These are phyloP conservation scores for Coniochaeta sp. DNA, from an alignment of 2,329 filamentous ascomycete species.

Conservation along the genomic window DNA sequence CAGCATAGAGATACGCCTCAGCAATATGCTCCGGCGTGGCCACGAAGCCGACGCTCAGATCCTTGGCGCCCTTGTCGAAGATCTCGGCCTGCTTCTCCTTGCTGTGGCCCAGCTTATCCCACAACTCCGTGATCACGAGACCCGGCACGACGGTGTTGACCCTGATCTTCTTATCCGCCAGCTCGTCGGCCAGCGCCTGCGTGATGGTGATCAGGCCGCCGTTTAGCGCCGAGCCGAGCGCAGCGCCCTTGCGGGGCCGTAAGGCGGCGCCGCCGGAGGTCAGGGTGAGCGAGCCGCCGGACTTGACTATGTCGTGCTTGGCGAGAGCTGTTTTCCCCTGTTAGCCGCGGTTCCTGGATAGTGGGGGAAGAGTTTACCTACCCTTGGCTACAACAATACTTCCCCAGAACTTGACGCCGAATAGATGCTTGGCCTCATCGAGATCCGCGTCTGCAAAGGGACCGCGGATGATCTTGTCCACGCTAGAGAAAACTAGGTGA, in stretches of 20 bases:
- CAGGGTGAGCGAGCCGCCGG: constrained; percentile 27
- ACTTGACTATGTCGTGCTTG: constrained; percentile 26
- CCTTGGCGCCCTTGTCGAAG: constrained; percentile 12
- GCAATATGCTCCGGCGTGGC: constrained; percentile 17
- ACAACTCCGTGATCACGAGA: constrained; percentile 22
- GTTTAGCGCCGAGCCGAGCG: constrained; percentile 24
- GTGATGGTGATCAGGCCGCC: constrained; percentile 19
- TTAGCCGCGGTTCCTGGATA: not conserved
- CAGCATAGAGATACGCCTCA: constrained; percentile 20
- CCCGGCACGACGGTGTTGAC: constrained; percentile 24
- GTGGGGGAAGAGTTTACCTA: constrained; percentile 2
- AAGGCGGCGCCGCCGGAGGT: constrained; percentile 27
- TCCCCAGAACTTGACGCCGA: constrained; percentile 33
- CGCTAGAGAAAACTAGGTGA: constrained; percentile 28
- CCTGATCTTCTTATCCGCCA: constrained; percentile 17
- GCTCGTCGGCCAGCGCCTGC: constrained; percentile 18
- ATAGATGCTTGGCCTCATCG: constrained; percentile 23
- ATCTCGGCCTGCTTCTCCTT: constrained; percentile 17
- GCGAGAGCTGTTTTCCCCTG: constrained; percentile 18
- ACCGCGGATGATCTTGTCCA: constrained; percentile 29
- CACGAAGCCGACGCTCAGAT: constrained; percentile 18
- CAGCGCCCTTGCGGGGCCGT: constrained; percentile 25
- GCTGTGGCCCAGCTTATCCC: constrained; percentile 20
- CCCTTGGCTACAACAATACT: constrained; percentile 25
- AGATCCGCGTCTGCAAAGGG: constrained; percentile 23